A percentile compares a stretch with the other conserved stretches of the same genome.
Evolutionary conservation across 805 yeast genomes (phyloP).

Genomic region (Pichia paraexigua): DNA sequence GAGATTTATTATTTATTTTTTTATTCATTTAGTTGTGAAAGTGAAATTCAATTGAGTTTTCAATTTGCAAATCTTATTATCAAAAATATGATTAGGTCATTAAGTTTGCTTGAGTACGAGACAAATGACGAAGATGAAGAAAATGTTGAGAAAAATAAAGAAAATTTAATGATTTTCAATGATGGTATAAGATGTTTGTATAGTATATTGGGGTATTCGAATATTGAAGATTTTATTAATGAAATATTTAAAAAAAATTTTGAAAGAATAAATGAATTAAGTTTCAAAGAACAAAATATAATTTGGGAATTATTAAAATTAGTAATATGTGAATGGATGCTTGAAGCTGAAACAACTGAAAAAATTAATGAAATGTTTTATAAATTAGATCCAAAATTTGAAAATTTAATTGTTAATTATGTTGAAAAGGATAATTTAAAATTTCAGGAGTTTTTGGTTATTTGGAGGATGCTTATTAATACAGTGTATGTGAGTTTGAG

Average conservation of each 20-base stretch:
- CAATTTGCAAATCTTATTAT: background rate
- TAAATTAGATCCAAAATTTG: background rate
- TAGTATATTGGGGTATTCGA: background rate
- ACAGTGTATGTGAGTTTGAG: background rate
- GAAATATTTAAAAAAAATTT: conserved; percentile 1
- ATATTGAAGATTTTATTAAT: conserved; percentile 2
- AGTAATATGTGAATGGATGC: conserved; percentile 5
- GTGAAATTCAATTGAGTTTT: background rate
- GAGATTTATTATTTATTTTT: conserved; percentile 3
- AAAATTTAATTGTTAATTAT: background rate
- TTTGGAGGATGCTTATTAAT: conserved; percentile 2
- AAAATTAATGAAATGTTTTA: background rate
- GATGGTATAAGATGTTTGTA: conserved; percentile 5
- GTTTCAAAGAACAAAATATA: background rate
- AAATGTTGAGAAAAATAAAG: background rate
- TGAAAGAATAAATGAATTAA: background rate
- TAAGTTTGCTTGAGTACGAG: background rate
- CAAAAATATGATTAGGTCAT: background rate
- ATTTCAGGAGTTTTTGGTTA: conserved; percentile 1
- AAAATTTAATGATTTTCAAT: background rate
- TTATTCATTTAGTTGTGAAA: conserved; percentile 4
- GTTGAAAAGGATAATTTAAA: conserved; percentile 6
- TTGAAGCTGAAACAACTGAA: background rate
- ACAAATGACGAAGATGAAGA: background rate
- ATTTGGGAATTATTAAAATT: conserved; percentile 5